Evolutionary conservation across 805 yeast species (phyloP), one percentile per base, ranked within the genome.

Genomic region (Saccharomyces kudriavzevii): DNA sequence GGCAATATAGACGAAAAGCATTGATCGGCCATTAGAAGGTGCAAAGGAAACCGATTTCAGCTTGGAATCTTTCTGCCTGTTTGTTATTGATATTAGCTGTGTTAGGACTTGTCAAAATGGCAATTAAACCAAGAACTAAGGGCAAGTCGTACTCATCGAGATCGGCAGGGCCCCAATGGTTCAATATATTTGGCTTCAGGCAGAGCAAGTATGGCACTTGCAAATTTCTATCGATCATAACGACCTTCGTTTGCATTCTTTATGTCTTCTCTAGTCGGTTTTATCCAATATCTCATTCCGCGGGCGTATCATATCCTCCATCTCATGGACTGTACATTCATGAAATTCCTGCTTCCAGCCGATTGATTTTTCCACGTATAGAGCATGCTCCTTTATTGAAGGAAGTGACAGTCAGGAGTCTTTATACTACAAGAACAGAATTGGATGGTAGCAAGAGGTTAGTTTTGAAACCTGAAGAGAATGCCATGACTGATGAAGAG

Each of bases 361-460:
- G 76, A 40, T 76, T 80, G 62, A 83, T 87, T 13, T 86, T 78
- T 63, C 94, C 94, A n/a, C 78, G 82, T n/a, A 76, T 85, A 40
- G 90, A 86, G 58, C 84, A 86, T 61, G 84, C 87, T 4, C 80
- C 83, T 0, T 66, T 77, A 24, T 72, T 87, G 55, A 78, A 80
- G 58, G 84, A 83, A 54, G 63, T 86, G 50, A 79, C 82, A 1
- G 67, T 81, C 22, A 74, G 76, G 52, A 74, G 76, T 14, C 68
- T 86, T 30, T 83, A 82, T 54, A 74, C 74, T 30, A 75, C 74
- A 48, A 71, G 77, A 49, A 65, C 70, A n/a, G 79, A 77, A 46
- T 62, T 78, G 17, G 79, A 79, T 55, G 75, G 80, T 5, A 66
- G 68, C 51, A 65, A 71, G 50, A 62, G 58, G 26, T 74, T 60